These are phyloP conservation scores for Geosmithia flava DNA, from an alignment of 2,329 filamentous ascomycete species.

Conservation along the genomic window DNA sequence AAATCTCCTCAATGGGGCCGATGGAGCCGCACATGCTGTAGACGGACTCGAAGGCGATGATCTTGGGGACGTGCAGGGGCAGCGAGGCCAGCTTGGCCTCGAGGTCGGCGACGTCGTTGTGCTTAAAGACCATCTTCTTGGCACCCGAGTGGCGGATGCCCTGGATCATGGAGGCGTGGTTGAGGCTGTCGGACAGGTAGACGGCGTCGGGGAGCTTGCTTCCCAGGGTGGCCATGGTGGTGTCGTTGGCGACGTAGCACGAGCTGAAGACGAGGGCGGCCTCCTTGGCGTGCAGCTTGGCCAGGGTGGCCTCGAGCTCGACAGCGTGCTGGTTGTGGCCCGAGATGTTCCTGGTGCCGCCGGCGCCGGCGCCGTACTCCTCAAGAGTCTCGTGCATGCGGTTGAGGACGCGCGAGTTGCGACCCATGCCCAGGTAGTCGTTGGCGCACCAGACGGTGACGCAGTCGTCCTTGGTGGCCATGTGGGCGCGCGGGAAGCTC, in stretches of 20 bases:
- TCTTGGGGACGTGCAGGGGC: slow-evolving; percentile 78
- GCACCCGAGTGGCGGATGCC: slow-evolving; percentile 95
- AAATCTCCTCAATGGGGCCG: slow-evolving; percentile 90
- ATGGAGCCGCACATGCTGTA: slow-evolving; percentile 99
- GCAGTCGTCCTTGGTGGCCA: slow-evolving; percentile 66
- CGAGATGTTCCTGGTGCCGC: slow-evolving; percentile 94
- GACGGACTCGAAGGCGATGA: slow-evolving; percentile 96
- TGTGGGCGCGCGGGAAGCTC: slow-evolving; percentile 92
- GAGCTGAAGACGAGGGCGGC: slow-evolving; percentile 90
- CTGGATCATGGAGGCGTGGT: slow-evolving; percentile 99
- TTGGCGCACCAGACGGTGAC: slow-evolving; percentile 99
- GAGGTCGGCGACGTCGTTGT: slow-evolving; percentile 89
- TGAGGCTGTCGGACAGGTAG: slow-evolving; percentile 92
- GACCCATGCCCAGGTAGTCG: slow-evolving; percentile 96
- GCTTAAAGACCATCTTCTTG: slow-evolving; percentile 96
- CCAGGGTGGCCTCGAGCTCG: slow-evolving; percentile 66
- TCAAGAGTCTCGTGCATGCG: slow-evolving; percentile 93
- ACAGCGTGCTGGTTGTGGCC: slow-evolving; percentile 95
- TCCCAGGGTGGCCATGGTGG: slow-evolving; percentile 89
- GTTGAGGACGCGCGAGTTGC: slow-evolving; percentile 75
- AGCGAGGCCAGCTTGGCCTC: slow-evolving; percentile 86
- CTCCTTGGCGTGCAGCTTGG: slow-evolving; percentile 85
- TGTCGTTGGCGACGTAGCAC: slow-evolving; percentile 97
- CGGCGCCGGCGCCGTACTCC: slow-evolving; percentile 87
- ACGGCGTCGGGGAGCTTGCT: slow-evolving; percentile 95